A percentile compares a stretch with the other conserved stretches of the same genome.
Evolutionary conservation across 2,329 filamentous ascomycete genomes (phyloP).

Genomic region (Sarocladiaceae sp.): DNA sequence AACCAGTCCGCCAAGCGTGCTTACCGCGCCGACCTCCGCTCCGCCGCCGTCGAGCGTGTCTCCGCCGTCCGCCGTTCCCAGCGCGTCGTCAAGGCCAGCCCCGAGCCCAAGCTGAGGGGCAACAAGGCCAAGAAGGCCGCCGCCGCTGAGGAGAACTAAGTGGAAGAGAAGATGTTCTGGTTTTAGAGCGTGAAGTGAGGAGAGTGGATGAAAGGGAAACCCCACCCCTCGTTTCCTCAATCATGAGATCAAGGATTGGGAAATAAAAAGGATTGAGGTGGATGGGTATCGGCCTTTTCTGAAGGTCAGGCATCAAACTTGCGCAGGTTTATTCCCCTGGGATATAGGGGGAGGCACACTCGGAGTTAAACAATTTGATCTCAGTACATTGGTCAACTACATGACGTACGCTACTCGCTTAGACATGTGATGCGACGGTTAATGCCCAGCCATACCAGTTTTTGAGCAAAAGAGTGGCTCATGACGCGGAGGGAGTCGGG

Average conservation of each 20-base stretch:
- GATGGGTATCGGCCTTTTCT: neutral
- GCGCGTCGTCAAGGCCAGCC: conserved; percentile 68
- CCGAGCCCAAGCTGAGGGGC: conserved; percentile 70
- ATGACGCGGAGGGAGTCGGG: conserved; percentile 6
- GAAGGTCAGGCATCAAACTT: conserved; percentile 10
- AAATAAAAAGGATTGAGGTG: neutral
- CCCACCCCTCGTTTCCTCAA: neutral
- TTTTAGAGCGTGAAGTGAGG: neutral
- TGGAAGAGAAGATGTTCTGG: neutral
- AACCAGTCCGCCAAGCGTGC: conserved; percentile 73
- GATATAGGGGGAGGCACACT: conserved; percentile 8
- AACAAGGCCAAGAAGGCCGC: conserved; percentile 71
- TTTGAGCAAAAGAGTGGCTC: neutral
- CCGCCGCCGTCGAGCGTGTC: conserved; percentile 76
- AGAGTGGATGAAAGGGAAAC: neutral
- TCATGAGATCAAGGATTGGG: neutral
- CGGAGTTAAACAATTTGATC: conserved; percentile 9
- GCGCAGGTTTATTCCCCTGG: conserved; percentile 8
- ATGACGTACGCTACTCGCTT: neutral
- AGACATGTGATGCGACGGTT: neutral
- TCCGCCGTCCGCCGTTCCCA: conserved; percentile 78
- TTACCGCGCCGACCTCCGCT: conserved; percentile 77
- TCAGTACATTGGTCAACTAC: conserved; percentile 8
- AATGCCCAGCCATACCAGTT: neutral
- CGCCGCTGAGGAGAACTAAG: conserved; percentile 27